Base-by-base conservation (phyloP, 2,329 filamentous ascomycete species). In the Rhinocladiella similis region DNA sequence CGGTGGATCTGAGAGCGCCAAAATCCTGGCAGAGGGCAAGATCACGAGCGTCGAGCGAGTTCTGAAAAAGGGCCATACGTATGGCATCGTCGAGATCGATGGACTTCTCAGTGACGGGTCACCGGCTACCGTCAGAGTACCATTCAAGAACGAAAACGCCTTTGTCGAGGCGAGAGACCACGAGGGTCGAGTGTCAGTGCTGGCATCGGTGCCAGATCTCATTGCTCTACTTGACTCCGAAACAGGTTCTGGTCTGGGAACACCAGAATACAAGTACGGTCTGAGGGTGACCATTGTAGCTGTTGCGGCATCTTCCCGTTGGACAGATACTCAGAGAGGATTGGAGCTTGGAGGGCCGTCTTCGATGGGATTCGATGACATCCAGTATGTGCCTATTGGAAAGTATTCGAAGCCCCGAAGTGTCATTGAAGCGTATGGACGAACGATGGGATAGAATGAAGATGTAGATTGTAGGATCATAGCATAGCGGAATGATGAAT, bases 121-220 rank as follows among this genome's bases (percentile, higher is more conserved):
- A 12, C 47, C 50, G 27, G 41, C 83, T 0, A 72, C 67, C 7
- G 71, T 88, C 66, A 85, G 82, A 66, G 85, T 89, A 47, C 85
- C 86, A 0, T 89, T 89, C 75, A 88, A 88, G 72, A 89, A 89
- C 68, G 86, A 90, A 66, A 89, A 89, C 64, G 56, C 66, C 9
- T 68, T 64, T 29, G 66, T 63, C 35, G 49, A 54, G 36, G 38
- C 38, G 20, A 42, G 36, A 1, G 35, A 20, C 25, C 20, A 39
- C 3, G 48, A 54, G 25, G 29, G 54, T 36, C 53, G 62, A 10
- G 41, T 25, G 3, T 39, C 68, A 42, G 67, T 83, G 0, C 66
- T 85, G 1, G 79, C 79, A 1, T 75, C 80, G 1, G 82, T 83
- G 1, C 83, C 83, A 0, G 83, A 85, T 54, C 68, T 85, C 5